Percentiles rank a stretch among this genome's conserved stretches.
phyloP scores from a whole-genome alignment of 306 rosid species.

The Calophaca sinica region DNA sequence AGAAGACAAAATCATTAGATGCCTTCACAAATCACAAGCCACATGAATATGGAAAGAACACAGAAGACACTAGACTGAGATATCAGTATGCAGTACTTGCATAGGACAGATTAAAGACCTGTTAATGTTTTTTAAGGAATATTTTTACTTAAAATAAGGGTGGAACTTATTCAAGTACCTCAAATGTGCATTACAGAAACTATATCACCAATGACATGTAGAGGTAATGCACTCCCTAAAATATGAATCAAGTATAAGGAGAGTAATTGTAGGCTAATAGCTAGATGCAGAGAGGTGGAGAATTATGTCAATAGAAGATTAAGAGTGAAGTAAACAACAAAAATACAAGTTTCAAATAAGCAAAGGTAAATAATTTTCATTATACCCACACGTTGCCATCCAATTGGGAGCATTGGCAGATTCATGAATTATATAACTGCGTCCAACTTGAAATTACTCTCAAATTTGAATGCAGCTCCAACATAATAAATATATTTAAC shows the following conservation, averaged over 20 bases:
- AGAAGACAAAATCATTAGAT: no score
- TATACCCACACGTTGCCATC: background rate
- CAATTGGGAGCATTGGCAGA: slow-evolving; percentile 3
- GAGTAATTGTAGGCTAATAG: background rate
- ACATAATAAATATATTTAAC: slow-evolving; percentile 26
- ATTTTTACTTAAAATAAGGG: background rate
- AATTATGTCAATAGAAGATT: slow-evolving; percentile 18
- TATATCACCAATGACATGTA: slow-evolving; percentile 5
- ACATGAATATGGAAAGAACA: no score
- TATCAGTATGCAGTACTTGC: slow-evolving; percentile 1
- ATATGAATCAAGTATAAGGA: slow-evolving; percentile 16
- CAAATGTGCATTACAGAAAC: background rate
- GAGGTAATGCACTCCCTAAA: slow-evolving; percentile 6
- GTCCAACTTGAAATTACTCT: slow-evolving; percentile 34
- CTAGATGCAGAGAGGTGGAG: slow-evolving; percentile 23
- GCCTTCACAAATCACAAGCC: no score
- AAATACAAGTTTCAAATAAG: slow-evolving; percentile 22
- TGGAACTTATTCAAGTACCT: slow-evolving; percentile 10
- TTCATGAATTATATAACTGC: slow-evolving; percentile 5
- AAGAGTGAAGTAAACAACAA: slow-evolving; percentile 5
- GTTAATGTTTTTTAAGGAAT: background rate
- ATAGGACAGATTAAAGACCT: slow-evolving; percentile 3
- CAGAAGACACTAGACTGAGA: background rate
- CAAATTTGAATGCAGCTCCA: slow-evolving; percentile 24
- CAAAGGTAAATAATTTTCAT: background rate